Evolutionary conservation across 2,329 filamentous ascomycete species (phyloP).

Genomic region (Sclerotinia trifoliorum): DNA sequence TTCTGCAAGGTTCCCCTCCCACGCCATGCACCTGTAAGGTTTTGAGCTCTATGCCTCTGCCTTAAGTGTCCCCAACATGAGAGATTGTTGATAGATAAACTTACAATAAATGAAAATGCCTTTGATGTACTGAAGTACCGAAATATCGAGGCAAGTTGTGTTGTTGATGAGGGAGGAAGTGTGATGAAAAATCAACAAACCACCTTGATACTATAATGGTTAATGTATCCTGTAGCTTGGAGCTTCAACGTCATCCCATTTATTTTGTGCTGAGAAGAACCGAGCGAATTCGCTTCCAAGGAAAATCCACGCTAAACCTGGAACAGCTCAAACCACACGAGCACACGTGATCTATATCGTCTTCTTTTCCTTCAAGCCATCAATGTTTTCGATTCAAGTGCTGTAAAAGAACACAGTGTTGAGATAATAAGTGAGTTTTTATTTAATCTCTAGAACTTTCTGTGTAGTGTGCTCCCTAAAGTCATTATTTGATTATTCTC

Average conservation of each 20-base stretch:
- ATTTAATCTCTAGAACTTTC: neutral
- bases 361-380: neutral
- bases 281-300: constrained; percentile 21
- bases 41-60: neutral
- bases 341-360: neutral
- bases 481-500: no score
- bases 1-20: neutral
- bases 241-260: constrained; percentile 29
- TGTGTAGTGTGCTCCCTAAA: neutral
- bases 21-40: neutral
- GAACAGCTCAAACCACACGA: neutral
- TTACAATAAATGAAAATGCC: constrained; percentile 11
- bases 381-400: neutral
- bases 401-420: neutral
- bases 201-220: constrained; percentile 13
- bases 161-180: constrained; percentile 4
- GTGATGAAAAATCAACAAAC: constrained; percentile 17
- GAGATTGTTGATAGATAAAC: neutral
- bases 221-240: constrained; percentile 18
- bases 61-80: neutral
- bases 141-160: neutral
- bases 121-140: neutral
- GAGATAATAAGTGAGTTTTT: neutral
- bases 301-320: constrained; percentile 21
- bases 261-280: constrained; percentile 12